Conservation (phyloP, 768 basidiomycete species). For the Hygrocybe punicea region DNA sequence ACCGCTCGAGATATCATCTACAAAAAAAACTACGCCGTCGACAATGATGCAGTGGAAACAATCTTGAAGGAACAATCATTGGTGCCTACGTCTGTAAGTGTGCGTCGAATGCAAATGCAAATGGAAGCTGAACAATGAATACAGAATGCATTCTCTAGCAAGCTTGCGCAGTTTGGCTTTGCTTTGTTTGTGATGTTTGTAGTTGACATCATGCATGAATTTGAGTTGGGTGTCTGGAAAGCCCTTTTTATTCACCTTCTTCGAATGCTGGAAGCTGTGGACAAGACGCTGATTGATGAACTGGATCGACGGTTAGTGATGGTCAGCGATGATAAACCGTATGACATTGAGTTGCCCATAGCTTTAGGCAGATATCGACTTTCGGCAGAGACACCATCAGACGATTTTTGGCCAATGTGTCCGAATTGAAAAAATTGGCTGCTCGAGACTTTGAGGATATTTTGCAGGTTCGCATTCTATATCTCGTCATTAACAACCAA, state of each 20-base stretch:
- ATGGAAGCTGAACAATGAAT: too few relatives aligned
- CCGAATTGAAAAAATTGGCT: conserved; percentile 19
- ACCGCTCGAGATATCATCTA: conserved; percentile 5
- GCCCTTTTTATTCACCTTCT: too few relatives aligned
- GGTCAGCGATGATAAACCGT: not conserved
- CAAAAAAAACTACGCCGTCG: not conserved
- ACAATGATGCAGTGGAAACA: not conserved
- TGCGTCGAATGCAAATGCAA: not conserved
- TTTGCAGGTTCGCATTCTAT: conserved; percentile 23
- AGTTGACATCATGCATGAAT: conserved; percentile 39
- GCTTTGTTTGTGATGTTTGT: conserved; percentile 28
- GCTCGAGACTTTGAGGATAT: conserved; percentile 32
- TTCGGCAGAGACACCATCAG: conserved; percentile 20
- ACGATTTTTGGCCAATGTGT: conserved; percentile 18
- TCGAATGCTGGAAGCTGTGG: too few relatives aligned
- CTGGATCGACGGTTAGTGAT: not conserved
- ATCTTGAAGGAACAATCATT: not conserved
- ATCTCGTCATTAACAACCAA: conserved; percentile 6
- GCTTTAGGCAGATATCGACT: conserved; percentile 10
- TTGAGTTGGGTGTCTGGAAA: too few relatives aligned
- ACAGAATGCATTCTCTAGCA: conserved; percentile 23
- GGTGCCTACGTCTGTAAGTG: conserved; percentile 1
- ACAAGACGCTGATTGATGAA: not conserved
- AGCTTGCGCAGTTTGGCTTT: too few relatives aligned
- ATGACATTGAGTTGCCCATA: conserved; percentile 13